Conservation (phyloP, 257 asterid genomes). For the Solanum ossicruentum region DNA sequence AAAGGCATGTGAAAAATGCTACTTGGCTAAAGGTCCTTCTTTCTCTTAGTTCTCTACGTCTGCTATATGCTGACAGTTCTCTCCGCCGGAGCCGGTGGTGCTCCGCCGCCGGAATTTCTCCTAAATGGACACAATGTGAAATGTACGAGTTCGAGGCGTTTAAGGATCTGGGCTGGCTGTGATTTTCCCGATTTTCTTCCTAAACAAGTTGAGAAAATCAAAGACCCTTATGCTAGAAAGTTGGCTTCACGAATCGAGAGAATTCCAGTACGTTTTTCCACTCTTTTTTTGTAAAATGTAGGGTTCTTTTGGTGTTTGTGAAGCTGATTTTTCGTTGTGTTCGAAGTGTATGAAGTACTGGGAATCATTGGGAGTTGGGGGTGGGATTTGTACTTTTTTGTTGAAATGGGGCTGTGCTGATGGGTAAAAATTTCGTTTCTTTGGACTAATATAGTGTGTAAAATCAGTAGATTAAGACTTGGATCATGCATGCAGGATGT, state of each 20-base stretch:
- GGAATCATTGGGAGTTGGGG: neutral
- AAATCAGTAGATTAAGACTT: neutral
- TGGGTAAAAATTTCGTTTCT: neutral
- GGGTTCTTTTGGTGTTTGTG: too few relatives aligned
- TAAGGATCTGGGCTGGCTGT: conserved; percentile 6
- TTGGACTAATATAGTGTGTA: neutral
- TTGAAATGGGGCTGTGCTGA: neutral
- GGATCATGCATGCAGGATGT: neutral
- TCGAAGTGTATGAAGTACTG: neutral
- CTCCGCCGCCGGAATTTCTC: neutral
- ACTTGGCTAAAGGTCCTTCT: too few relatives aligned
- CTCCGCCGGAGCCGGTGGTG: neutral
- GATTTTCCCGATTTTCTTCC: conserved; percentile 36
- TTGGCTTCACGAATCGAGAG: conserved; percentile 66
- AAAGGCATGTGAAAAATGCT: too few relatives aligned
- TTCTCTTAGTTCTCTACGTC: neutral
- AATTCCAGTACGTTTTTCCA: conserved; percentile 30
- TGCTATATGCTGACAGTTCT: neutral
- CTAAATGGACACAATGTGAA: neutral
- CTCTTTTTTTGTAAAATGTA: neutral
- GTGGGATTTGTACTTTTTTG: neutral
- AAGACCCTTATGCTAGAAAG: conserved; percentile 57
- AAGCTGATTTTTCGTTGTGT: neutral
- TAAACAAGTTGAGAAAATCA: conserved; percentile 30
- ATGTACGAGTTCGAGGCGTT: conserved; percentile 2